phyloP scores from a whole-genome alignment of 106 monocot genomes.

The Dendrobium catenatum region DNA sequence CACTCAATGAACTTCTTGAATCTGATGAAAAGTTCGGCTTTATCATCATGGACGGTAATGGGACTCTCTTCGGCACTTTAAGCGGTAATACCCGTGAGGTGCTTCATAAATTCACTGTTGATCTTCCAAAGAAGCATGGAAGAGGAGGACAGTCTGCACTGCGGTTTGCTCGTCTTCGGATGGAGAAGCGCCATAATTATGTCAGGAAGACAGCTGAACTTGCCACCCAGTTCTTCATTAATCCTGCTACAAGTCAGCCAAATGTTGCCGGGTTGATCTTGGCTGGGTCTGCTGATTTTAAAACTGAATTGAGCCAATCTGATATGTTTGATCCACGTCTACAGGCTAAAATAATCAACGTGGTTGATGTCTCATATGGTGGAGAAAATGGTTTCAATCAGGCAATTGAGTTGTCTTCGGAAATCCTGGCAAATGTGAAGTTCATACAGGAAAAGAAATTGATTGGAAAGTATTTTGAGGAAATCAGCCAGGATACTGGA shows the following conservation, averaged over 20 bases:
- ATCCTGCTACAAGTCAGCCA: conserved; percentile 25
- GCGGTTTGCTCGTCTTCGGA: conserved; percentile 57
- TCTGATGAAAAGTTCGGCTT: conserved; percentile 30
- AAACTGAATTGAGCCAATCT: conserved; percentile 56
- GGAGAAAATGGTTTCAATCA: conserved; percentile 41
- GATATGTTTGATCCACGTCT: conserved; percentile 63
- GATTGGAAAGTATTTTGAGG: conserved; percentile 65
- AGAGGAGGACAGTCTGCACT: conserved; percentile 60
- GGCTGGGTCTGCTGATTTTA: conserved; percentile 33
- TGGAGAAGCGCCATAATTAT: conserved; percentile 69
- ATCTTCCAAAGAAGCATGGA: conserved; percentile 65
- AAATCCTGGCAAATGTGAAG: conserved; percentile 53
- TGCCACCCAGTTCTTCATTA: conserved; percentile 25
- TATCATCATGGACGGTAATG: conserved; percentile 58
- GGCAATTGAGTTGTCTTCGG: conserved; percentile 52
- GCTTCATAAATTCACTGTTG: conserved; percentile 48
- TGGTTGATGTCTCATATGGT: conserved; percentile 56
- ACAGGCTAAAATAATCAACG: conserved; percentile 51
- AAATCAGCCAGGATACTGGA: conserved; percentile 47
- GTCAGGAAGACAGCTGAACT: conserved; percentile 51
- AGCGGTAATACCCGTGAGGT: conserved; percentile 44
- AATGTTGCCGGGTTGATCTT: conserved; percentile 28
- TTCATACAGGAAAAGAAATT: conserved; percentile 59
- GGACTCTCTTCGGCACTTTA: conserved; percentile 54
- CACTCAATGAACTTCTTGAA: conserved; percentile 27